Conservation (phyloP, 2,329 filamentous ascomycete genomes). For the Tolypocladium sp. region DNA sequence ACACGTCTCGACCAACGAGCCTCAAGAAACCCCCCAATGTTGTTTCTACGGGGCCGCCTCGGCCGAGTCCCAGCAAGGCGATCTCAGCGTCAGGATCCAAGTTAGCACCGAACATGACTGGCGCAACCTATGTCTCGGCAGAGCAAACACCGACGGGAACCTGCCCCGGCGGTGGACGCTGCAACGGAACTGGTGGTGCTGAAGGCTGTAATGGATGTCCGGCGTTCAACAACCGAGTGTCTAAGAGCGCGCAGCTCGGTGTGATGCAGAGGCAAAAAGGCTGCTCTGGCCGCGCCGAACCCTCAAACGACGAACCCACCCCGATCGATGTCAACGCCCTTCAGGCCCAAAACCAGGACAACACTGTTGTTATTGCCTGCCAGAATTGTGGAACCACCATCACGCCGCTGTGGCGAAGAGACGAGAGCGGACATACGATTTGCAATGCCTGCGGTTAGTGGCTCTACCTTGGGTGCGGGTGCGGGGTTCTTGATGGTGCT, state of each 20-base stretch:
- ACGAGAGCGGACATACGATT: conserved; percentile 91
- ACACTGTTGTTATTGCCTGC: conserved; percentile 65
- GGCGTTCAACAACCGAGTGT: conserved; percentile 92
- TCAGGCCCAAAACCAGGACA: conserved; percentile 18
- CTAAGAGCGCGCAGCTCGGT: conserved; percentile 71
- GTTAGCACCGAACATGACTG: conserved; percentile 28
- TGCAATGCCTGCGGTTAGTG: conserved; percentile 91
- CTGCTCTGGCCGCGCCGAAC: conserved; percentile 18
- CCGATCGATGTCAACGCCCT: conserved; percentile 25
- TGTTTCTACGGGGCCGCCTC: conserved; percentile 31
- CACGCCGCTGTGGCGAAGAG: conserved; percentile 89
- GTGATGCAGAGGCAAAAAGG: conserved; percentile 39
- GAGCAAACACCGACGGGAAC: conserved; percentile 73
- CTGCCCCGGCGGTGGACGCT: conserved; percentile 88
- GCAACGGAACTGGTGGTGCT: conserved; percentile 92
- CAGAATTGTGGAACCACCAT: conserved; percentile 97
- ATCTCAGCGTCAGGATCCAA: conserved; percentile 29
- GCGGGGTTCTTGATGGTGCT: background rate
- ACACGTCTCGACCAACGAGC: conserved; percentile 82
- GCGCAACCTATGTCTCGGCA: conserved; percentile 66
- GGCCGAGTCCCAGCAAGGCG: conserved; percentile 30
- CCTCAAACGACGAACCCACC: conserved; percentile 14
- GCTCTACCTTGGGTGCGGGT: background rate
- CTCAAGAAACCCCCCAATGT: conserved; percentile 65
- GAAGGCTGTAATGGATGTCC: conserved; percentile 94